Percentiles rank a stretch among this genome's conserved stretches.
These are phyloP conservation scores for Brassica hybrid DNA, from an alignment of 441 rosid genomes.

Conservation along the genomic window DNA sequence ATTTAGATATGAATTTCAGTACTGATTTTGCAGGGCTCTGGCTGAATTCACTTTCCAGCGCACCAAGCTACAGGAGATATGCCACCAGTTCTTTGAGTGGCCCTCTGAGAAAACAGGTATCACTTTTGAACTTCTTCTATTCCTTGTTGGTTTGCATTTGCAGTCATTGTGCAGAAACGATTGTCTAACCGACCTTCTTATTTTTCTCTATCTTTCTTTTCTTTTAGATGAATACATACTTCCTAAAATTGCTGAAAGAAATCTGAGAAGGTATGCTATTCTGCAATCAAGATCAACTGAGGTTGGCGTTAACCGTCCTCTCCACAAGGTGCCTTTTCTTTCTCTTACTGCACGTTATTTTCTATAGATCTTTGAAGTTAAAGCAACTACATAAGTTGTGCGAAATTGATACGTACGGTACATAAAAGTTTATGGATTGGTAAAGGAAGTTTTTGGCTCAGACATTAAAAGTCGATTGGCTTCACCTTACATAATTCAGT, in stretches of 20 bases:
- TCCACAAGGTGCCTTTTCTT: constrained; percentile 51
- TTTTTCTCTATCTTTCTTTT: constrained; percentile 28
- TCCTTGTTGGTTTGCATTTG: constrained; percentile 9
- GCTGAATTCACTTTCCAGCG: constrained; percentile 65
- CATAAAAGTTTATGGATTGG: no score
- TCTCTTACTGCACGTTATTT: constrained; percentile 19
- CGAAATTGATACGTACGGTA: no score
- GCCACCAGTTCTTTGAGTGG: constrained; percentile 80
- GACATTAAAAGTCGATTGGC: background rate
- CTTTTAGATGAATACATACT: constrained; percentile 83
- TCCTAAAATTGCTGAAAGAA: constrained; percentile 93
- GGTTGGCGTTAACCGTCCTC: constrained; percentile 56
- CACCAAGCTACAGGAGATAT: constrained; percentile 61
- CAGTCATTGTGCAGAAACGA: background rate
- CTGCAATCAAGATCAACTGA: constrained; percentile 56
- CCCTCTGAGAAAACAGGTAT: constrained; percentile 88
- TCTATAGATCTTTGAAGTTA: no score
- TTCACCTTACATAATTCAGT: background rate
- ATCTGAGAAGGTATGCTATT: constrained; percentile 67
- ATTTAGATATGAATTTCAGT: background rate
- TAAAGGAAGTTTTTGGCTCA: no score
- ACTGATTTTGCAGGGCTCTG: constrained; percentile 56
- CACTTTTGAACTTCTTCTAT: background rate
- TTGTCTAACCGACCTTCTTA: background rate
- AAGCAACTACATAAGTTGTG: no score